These are phyloP conservation scores for Rosa rugosa DNA, from an alignment of 306 rosid species.

Conservation along the genomic window DNA sequence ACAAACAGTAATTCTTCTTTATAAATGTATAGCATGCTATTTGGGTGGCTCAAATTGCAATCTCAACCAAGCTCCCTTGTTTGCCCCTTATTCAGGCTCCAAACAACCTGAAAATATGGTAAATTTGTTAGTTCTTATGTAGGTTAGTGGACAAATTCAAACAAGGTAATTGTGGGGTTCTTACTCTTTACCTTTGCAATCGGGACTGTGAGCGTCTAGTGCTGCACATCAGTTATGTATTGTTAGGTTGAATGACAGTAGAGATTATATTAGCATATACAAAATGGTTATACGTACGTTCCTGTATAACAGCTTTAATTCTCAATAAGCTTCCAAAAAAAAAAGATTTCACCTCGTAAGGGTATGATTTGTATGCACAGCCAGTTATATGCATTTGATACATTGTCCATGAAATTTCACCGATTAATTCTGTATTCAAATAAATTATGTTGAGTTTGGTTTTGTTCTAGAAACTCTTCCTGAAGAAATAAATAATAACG, in stretches of 20 bases:
- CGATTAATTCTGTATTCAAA: too few relatives aligned
- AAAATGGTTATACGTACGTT: not conserved
- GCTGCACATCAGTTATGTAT: constrained; percentile 38
- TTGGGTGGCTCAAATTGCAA: not conserved
- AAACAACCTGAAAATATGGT: constrained; percentile 12
- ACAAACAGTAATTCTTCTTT: not conserved
- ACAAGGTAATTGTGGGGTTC: not conserved
- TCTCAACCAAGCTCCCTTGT: constrained; percentile 1
- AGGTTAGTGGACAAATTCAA: not conserved
- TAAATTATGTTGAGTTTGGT: not conserved
- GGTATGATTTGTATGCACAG: too few relatives aligned
- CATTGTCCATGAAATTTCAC: too few relatives aligned
- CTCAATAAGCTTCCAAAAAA: not conserved
- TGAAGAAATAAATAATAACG: not conserved
- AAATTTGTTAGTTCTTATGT: not conserved
- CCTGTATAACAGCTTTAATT: not conserved
- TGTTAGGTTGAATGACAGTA: constrained; percentile 26
- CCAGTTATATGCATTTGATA: too few relatives aligned
- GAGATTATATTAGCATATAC: not conserved
- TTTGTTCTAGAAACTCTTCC: not conserved
- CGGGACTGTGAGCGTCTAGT: constrained; percentile 57
- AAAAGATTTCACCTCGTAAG: too few relatives aligned
- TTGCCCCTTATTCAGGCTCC: not conserved
- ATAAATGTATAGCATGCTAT: not conserved
- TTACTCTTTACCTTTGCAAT: constrained; percentile 55